A percentile compares a stretch with the other conserved stretches of the same genome.
phyloP scores from a whole-genome alignment of 345 rosid species.

The Rhodomyrtus tomentosa region DNA sequence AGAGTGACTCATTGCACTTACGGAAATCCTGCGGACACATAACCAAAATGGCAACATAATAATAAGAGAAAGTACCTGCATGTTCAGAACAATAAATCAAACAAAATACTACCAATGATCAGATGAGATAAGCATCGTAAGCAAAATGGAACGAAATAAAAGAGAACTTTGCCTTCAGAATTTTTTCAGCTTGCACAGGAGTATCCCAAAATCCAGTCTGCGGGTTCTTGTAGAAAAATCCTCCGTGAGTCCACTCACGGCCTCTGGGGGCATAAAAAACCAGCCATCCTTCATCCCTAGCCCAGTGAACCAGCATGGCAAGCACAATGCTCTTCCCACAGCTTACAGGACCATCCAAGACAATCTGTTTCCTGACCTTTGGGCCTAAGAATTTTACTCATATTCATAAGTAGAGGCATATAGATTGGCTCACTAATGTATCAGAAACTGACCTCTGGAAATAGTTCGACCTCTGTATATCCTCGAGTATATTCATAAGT shows the following conservation, averaged over 20 bases:
- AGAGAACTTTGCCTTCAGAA: conserved; percentile 57
- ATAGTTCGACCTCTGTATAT: background rate
- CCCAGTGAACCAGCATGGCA: conserved; percentile 98
- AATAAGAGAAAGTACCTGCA: background rate
- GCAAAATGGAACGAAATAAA: background rate
- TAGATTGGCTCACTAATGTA: background rate
- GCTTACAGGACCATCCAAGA: conserved; percentile 86
- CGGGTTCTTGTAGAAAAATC: conserved; percentile 68
- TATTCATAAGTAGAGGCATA: background rate
- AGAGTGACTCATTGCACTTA: conserved; percentile 49
- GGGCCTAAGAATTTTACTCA: conserved; percentile 22
- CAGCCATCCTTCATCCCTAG: conserved; percentile 95
- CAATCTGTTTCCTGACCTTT: conserved; percentile 65
- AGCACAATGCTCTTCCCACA: conserved; percentile 89
- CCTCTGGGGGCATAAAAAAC: conserved; percentile 87
- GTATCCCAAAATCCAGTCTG: conserved; percentile 91
- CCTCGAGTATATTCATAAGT: background rate
- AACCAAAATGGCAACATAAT: background rate
- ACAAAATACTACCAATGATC: background rate
- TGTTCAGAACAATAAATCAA: background rate
- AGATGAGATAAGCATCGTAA: background rate
- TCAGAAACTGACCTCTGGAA: background rate
- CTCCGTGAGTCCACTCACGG: conserved; percentile 90
- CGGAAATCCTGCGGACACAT: conserved; percentile 47
- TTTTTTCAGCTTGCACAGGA: conserved; percentile 76